Percentiles rank a stretch among this genome's conserved stretches.
These are phyloP conservation scores for Tricholoma hemisulphureum DNA, from an alignment of 768 basidiomycete species.

Conservation along the genomic window DNA sequence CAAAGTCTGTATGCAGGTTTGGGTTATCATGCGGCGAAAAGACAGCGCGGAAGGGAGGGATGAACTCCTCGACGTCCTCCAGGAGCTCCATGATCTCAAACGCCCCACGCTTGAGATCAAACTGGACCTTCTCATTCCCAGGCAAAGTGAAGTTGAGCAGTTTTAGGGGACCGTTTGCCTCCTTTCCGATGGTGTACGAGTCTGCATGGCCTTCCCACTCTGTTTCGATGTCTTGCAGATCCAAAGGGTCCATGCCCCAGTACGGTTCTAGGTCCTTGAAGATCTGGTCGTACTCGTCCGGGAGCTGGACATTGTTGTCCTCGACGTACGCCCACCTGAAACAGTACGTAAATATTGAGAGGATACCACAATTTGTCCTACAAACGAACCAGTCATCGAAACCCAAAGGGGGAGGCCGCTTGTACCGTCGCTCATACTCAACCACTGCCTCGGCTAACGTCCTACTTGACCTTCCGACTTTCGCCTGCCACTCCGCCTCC, in stretches of 20 bases:
- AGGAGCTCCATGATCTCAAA: conserved; percentile 40
- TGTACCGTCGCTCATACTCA: conserved; percentile 78
- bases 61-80: conserved; percentile 35
- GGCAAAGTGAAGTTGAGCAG: conserved; percentile 31
- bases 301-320: conserved; percentile 1
- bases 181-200: conserved; percentile 41
- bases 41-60: conserved; percentile 50
- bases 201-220: conserved; percentile 39
- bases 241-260: conserved; percentile 56
- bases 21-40: conserved; percentile 54
- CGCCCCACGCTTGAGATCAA: conserved; percentile 27
- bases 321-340: conserved; percentile 4
- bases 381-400: conserved; percentile 82
- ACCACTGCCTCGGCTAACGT: conserved; percentile 71
- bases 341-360: background rate
- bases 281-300: conserved; percentile 80
- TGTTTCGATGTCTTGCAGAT: conserved; percentile 33
- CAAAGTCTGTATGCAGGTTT: conserved; percentile 36
- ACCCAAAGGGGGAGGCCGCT: conserved; percentile 73
- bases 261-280: conserved; percentile 75
- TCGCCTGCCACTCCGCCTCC: conserved; percentile 58
- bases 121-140: conserved; percentile 16
- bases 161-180: conserved; percentile 23
- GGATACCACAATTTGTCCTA: background rate
- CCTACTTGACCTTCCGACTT: conserved; percentile 66